A percentile compares a stretch with the other conserved stretches of the same genome.
phyloP scores from a whole-genome alignment of 2,329 filamentous ascomycete species.

The Fusarium floridanum region DNA sequence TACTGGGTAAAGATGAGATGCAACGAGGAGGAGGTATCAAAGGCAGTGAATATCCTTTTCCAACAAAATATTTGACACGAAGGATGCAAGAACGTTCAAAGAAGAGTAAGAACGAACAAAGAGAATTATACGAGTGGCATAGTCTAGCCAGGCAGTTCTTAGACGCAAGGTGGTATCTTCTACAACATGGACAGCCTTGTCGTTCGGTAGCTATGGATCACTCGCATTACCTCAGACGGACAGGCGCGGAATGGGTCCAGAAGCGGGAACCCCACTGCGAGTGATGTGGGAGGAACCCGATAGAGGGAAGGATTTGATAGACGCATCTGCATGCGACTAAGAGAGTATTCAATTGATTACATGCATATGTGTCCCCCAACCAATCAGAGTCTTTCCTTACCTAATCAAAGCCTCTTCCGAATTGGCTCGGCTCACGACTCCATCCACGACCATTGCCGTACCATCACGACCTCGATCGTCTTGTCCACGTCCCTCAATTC shows the following conservation, averaged over 20 bases:
- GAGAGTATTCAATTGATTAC: neutral
- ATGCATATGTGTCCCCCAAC: neutral
- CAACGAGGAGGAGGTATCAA: conserved; percentile 1
- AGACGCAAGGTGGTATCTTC: conserved; percentile 41
- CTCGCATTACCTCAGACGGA: conserved; percentile 17
- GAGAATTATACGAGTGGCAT: neutral
- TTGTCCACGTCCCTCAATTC: conserved; percentile 38
- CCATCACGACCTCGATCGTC: conserved; percentile 28
- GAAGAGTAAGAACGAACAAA: neutral
- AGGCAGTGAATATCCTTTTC: neutral
- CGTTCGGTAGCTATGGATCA: neutral
- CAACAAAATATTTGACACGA: neutral
- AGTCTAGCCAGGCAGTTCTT: conserved; percentile 10
- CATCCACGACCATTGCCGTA: conserved; percentile 31
- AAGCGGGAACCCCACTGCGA: conserved; percentile 28
- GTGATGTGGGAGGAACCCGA: conserved; percentile 10
- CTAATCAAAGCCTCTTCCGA: conserved; percentile 39
- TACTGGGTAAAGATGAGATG: conserved; percentile 23
- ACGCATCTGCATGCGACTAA: neutral
- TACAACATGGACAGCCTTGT: conserved; percentile 18
- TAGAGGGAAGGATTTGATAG: neutral
- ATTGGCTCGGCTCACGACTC: conserved; percentile 41
- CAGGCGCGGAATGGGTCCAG: conserved; percentile 8
- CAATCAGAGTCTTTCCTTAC: conserved; percentile 41
- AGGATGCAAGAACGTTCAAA: neutral